These are phyloP conservation scores for Colletotrichum camelliae DNA, from an alignment of 2,329 filamentous ascomycete species.

Conservation along the genomic window DNA sequence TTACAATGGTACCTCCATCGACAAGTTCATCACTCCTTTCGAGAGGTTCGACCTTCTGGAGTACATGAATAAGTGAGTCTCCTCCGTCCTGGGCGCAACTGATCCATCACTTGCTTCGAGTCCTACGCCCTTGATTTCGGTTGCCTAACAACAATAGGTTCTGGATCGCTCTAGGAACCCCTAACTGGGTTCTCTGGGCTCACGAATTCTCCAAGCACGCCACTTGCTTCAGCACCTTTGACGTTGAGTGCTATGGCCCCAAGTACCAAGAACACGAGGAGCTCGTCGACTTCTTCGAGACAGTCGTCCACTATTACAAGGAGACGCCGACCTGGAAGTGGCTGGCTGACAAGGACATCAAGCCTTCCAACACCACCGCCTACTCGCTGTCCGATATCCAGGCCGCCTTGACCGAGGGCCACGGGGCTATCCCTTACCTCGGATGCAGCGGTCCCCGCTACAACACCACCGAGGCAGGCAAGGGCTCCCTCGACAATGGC, in stretches of 20 bases:
- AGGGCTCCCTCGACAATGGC: conserved; percentile 59
- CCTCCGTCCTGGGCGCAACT: neutral
- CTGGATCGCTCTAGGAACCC: conserved; percentile 64
- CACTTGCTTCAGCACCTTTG: conserved; percentile 71
- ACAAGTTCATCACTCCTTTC: conserved; percentile 62
- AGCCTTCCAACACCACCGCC: conserved; percentile 61
- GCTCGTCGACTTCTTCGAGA: conserved; percentile 68
- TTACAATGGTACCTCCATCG: conserved; percentile 63
- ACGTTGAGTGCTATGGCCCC: conserved; percentile 68
- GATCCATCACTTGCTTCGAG: neutral
- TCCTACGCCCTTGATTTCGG: neutral
- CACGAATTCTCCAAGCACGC: conserved; percentile 74
- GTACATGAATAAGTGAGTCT: conserved; percentile 64
- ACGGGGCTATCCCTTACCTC: conserved; percentile 63
- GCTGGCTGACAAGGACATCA: conserved; percentile 59
- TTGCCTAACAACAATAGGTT: conserved; percentile 32
- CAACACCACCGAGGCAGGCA: conserved; percentile 64
- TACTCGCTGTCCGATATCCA: conserved; percentile 62
- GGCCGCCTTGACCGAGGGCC: conserved; percentile 50
- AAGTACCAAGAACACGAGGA: conserved; percentile 61
- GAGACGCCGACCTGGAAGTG: conserved; percentile 65
- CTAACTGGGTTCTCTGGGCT: conserved; percentile 67
- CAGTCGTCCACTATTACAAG: conserved; percentile 61
- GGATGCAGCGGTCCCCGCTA: conserved; percentile 66
- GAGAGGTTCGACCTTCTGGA: conserved; percentile 64